Percentiles rank a stretch among this genome's conserved stretches.
phyloP scores from a whole-genome alignment of 306 rosid genomes.

The Lathyrus sativus region DNA sequence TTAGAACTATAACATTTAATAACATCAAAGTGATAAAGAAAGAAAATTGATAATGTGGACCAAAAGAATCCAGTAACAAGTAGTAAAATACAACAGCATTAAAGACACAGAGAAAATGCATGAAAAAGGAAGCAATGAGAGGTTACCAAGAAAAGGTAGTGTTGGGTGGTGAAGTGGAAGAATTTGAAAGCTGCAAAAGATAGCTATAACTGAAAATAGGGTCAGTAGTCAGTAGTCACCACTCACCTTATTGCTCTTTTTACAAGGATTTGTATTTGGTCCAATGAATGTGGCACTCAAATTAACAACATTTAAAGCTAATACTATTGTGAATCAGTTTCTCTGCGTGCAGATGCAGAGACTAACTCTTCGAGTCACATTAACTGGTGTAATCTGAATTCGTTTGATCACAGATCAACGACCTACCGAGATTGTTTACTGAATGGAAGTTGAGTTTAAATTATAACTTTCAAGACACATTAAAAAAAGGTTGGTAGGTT shows the following conservation, averaged over 20 bases:
- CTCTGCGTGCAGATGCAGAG: too few species aligned
- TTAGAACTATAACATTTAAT: constrained; percentile 30
- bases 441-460: constrained; percentile 11
- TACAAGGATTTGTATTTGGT: not conserved
- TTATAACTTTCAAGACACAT: constrained; percentile 25
- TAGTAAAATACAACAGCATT: constrained; percentile 4
- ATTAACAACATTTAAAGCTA: not conserved
- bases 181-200: constrained; percentile 38
- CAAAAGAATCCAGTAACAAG: constrained; percentile 8
- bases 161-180: constrained; percentile 31
- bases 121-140: constrained; percentile 17
- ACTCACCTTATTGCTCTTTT: not conserved
- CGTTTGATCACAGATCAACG: not conserved
- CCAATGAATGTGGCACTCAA: not conserved
- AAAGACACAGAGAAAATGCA: constrained; percentile 27
- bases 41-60: constrained; percentile 42
- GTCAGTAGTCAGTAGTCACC: constrained; percentile 14
- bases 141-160: constrained; percentile 28
- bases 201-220: constrained; percentile 29
- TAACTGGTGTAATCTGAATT: not conserved
- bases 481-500: constrained; percentile 10
- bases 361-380: too few species aligned
- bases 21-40: constrained; percentile 43
- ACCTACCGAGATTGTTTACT: not conserved
- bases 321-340: not conserved